phyloP scores from a whole-genome alignment of 1,139 yeast species.

The Pichia sp. region DNA sequence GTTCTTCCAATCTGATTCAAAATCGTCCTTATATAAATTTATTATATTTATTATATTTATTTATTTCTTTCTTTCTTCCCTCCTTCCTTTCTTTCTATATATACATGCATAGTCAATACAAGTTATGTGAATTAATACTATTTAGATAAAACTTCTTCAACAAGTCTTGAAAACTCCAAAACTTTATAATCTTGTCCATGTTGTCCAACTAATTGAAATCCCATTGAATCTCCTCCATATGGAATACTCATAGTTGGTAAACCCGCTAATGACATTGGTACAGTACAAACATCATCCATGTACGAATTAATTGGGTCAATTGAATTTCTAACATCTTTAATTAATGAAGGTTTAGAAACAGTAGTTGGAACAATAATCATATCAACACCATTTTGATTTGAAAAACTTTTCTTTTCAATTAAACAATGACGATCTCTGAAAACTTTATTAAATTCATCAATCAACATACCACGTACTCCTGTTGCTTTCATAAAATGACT shows the following conservation, averaged over 20 bases:
- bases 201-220: conserved; percentile 80
- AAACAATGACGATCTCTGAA: conserved; percentile 51
- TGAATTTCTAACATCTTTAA: conserved; percentile 38
- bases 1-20: conserved; percentile 49
- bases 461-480: conserved; percentile 52
- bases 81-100: too few species aligned
- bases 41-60: conserved; percentile 1
- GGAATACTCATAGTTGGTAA: conserved; percentile 82
- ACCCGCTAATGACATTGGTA: conserved; percentile 90
- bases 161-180: conserved; percentile 33
- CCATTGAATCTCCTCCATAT: conserved; percentile 43
- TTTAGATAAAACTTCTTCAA: conserved; percentile 10
- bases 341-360: conserved; percentile 43
- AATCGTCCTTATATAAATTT: not conserved
- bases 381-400: conserved; percentile 44
- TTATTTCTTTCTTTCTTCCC: too few species aligned
- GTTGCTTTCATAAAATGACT: conserved; percentile 79
- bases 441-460: conserved; percentile 57
- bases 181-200: conserved; percentile 72
- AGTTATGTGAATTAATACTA: not conserved
- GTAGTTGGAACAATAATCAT: conserved; percentile 71
- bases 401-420: conserved; percentile 26
- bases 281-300: conserved; percentile 76
- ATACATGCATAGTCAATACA: too few species aligned
- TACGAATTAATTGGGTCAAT: conserved; percentile 54